phyloP scores from a whole-genome alignment of 495 filamentous ascomycete species.

The Peziza echinospora region DNA sequence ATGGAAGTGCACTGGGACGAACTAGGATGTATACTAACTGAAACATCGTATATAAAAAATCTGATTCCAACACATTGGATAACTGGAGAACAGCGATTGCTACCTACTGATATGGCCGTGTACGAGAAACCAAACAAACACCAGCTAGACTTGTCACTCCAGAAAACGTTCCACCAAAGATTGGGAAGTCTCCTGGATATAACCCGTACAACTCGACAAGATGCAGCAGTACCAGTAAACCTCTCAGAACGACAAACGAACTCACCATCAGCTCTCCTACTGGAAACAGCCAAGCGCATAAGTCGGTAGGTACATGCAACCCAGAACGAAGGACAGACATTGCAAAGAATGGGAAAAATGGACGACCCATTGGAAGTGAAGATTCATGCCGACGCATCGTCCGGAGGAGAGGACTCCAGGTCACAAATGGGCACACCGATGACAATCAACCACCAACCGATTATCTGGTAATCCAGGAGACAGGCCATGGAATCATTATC shows the following conservation, averaged over 20 bases:
- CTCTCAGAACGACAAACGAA: not conserved
- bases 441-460: not conserved
- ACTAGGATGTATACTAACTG: too few species aligned
- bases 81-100: too few species aligned
- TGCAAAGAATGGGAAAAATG: not conserved
- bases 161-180: too few species aligned
- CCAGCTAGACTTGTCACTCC: too few species aligned
- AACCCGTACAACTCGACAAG: not conserved
- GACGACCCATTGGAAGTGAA: not conserved
- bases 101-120: too few species aligned
- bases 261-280: not conserved
- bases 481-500: not conserved
- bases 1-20: too few species aligned
- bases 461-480: not conserved
- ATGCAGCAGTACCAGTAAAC: not conserved
- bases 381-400: not conserved
- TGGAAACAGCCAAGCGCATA: not conserved
- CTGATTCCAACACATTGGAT: too few species aligned
- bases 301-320: not conserved
- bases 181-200: not conserved
- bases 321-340: not conserved
- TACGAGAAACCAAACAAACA: too few species aligned
- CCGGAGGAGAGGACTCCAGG: not conserved
- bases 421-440: not conserved
- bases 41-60: too few species aligned